Conservation (phyloP, 805 yeast species). For the Lachancea dasiensis region DNA sequence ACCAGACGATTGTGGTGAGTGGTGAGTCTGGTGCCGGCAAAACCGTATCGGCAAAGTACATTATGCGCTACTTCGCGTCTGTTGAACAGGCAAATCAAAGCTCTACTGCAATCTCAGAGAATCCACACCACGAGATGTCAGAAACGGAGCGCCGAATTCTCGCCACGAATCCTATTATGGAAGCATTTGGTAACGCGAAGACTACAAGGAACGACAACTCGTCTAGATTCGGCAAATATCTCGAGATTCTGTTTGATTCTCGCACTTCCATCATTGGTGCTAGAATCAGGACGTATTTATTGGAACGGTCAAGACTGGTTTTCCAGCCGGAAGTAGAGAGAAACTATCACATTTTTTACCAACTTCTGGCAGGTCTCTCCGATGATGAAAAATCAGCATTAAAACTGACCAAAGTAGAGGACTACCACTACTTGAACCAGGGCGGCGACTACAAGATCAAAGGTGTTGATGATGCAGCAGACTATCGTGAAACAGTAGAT, state of each 20-base stretch:
- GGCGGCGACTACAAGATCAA: slow-evolving; percentile 69
- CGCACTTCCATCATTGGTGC: slow-evolving; percentile 86
- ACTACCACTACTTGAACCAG: slow-evolving; percentile 79
- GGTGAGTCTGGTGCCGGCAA: slow-evolving; percentile 99
- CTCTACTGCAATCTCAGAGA: slow-evolving; percentile 14
- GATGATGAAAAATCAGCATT: slow-evolving; percentile 47
- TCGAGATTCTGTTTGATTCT: slow-evolving; percentile 80
- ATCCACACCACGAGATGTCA: slow-evolving; percentile 59
- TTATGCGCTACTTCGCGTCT: slow-evolving; percentile 95
- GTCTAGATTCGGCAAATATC: slow-evolving; percentile 90
- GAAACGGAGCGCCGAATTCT: slow-evolving; percentile 89
- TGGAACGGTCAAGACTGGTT: slow-evolving; percentile 90
- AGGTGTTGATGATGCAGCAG: slow-evolving; percentile 78
- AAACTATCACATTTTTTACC: slow-evolving; percentile 93
- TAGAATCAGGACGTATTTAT: slow-evolving; percentile 81
- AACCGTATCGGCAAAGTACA: slow-evolving; percentile 93
- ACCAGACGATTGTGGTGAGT: slow-evolving; percentile 93
- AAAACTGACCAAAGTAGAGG: slow-evolving; percentile 57
- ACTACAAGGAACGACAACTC: slow-evolving; percentile 87
- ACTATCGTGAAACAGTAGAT: slow-evolving; percentile 66
- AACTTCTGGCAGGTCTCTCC: slow-evolving; percentile 68
- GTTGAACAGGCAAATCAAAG: slow-evolving; percentile 55
- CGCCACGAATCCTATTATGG: slow-evolving; percentile 91
- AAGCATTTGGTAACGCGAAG: slow-evolving; percentile 91
- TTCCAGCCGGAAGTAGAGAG: slow-evolving; percentile 89